Conservation (phyloP, 1,284 basidiomycete species). For the Schizopora paradoxa region DNA sequence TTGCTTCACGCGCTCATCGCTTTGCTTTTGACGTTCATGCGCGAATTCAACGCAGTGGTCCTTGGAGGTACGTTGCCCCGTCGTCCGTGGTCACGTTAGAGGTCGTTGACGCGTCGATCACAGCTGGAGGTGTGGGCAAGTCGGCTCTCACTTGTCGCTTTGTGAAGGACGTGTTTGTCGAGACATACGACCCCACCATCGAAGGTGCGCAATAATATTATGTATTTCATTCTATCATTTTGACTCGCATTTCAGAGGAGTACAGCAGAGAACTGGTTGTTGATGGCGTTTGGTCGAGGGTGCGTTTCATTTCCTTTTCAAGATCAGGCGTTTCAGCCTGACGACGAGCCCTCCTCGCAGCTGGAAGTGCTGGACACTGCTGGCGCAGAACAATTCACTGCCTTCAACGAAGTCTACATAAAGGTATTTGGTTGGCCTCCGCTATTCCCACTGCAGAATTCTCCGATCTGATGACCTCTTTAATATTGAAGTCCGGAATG, state of each 20-base stretch:
- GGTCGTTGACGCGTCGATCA: constrained; percentile 7
- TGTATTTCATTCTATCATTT: constrained; percentile 5
- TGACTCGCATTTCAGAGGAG: constrained; percentile 41
- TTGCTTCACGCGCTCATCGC: constrained; percentile 15
- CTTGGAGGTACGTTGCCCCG: constrained; percentile 56
- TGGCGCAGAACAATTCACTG: constrained; percentile 82
- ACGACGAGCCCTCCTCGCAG: constrained; percentile 32
- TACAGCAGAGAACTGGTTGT: constrained; percentile 58
- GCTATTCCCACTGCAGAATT: constrained; percentile 4
- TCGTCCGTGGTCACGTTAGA: too few species aligned
- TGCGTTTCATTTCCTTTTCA: constrained; percentile 29
- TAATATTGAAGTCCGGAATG: constrained; percentile 47
- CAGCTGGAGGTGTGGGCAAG: constrained; percentile 82
- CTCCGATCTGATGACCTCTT: constrained; percentile 1
- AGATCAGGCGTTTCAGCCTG: constrained; percentile 1
- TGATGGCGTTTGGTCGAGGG: constrained; percentile 53
- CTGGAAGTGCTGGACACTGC: constrained; percentile 88
- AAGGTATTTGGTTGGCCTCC: constrained; percentile 41
- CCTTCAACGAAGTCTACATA: constrained; percentile 75
- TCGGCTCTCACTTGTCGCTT: constrained; percentile 71
- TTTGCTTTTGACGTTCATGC: constrained; percentile 35
- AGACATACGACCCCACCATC: constrained; percentile 78
- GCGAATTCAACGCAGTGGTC: constrained; percentile 69
- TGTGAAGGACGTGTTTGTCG: constrained; percentile 67
- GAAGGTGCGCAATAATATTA: constrained; percentile 62